Evolutionary conservation across 805 yeast genomes (phyloP).

Genomic region (Clavispora phyllophila): DNA sequence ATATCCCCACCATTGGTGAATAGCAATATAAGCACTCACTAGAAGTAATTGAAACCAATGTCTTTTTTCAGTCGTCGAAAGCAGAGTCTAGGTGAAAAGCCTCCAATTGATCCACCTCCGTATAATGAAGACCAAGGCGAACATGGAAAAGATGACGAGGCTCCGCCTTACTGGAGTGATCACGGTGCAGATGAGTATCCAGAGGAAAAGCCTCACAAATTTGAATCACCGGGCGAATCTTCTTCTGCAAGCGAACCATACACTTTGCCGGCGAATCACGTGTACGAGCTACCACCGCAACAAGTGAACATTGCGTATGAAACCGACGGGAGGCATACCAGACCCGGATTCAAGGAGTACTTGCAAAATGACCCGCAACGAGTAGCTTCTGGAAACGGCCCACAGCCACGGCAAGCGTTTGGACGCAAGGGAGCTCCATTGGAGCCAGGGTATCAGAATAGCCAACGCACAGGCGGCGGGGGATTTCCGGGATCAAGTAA

Average conservation of each 20-base stretch:
- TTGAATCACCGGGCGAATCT: neutral
- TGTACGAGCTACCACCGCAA: constrained; percentile 26
- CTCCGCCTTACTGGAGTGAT: constrained; percentile 2
- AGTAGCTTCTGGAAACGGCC: constrained; percentile 27
- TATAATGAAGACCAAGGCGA: constrained; percentile 13
- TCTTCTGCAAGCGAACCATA: neutral
- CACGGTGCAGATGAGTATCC: constrained; percentile 16
- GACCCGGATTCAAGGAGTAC: constrained; percentile 35
- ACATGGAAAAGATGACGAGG: neutral
- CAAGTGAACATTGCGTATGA: constrained; percentile 32
- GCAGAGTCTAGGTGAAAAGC: neutral
- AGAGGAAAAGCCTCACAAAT: constrained; percentile 5
- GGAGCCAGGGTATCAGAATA: constrained; percentile 20
- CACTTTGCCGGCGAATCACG: constrained; percentile 3
- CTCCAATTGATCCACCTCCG: constrained; percentile 12
- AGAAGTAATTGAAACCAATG: no score
- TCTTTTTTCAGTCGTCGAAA: neutral
- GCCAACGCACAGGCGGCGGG: constrained; percentile 21
- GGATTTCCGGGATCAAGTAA: constrained; percentile 36
- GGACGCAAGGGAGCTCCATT: constrained; percentile 32
- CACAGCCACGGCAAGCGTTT: constrained; percentile 22
- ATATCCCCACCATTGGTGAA: neutral
- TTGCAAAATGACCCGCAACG: constrained; percentile 28
- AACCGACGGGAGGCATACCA: constrained; percentile 29
- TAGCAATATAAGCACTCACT: no score